Conservation (phyloP, 148 eudicot genomes). For the Nepenthes gracilis region DNA sequence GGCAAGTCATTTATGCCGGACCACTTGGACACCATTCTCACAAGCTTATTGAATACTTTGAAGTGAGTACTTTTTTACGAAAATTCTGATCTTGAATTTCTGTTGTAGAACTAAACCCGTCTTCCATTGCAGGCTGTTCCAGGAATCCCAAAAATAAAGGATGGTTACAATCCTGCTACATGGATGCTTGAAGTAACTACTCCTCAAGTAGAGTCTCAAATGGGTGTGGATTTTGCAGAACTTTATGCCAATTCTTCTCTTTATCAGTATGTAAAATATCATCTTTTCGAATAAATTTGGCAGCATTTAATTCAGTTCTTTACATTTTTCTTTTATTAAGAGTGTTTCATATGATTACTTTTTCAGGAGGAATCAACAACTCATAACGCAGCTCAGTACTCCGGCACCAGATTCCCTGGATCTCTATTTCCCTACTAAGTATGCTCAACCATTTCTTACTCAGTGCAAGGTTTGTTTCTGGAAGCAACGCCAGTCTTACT, state of each 20-base stretch:
- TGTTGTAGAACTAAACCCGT: not conserved
- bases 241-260: slow-evolving; percentile 39
- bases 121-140: slow-evolving; percentile 32
- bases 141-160: slow-evolving; percentile 41
- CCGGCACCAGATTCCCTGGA: slow-evolving; percentile 30
- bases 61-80: slow-evolving; percentile 23
- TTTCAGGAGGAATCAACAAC: slow-evolving; percentile 45
- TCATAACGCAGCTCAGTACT: slow-evolving; percentile 25
- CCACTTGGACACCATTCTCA: slow-evolving; percentile 50
- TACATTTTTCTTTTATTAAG: not conserved
- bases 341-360: not conserved
- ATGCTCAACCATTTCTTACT: slow-evolving; percentile 32
- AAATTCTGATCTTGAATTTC: not conserved
- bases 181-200: slow-evolving; percentile 72
- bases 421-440: slow-evolving; percentile 29
- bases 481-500: slow-evolving; percentile 58
- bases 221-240: slow-evolving; percentile 44
- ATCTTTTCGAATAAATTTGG: not conserved
- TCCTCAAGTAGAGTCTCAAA: slow-evolving; percentile 31
- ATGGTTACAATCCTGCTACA: slow-evolving; percentile 70
- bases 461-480: slow-evolving; percentile 62
- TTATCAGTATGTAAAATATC: slow-evolving; percentile 23
- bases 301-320: not conserved
- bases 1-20: slow-evolving; percentile 59
- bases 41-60: slow-evolving; percentile 56